Evolutionary conservation across 768 basidiomycete genomes (phyloP), one percentile per base, ranked within the genome.

Genomic region (Tephrocybe sp.): DNA sequence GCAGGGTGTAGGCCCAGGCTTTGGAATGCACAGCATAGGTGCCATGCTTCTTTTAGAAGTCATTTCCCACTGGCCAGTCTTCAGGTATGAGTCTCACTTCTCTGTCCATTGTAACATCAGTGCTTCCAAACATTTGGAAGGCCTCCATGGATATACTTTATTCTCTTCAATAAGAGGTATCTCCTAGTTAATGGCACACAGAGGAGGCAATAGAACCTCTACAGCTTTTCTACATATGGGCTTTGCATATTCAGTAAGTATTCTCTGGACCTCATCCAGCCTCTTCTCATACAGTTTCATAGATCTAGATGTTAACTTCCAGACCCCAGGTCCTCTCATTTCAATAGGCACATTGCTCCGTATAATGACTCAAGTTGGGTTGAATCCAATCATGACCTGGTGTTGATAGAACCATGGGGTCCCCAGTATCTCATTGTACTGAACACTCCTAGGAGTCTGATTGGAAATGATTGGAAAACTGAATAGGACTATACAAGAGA

Each of bases 181-280:
- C 0, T 46, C 37, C 48, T 78, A 73, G 51, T 78, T 78, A 2
- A 78, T 69, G 0, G 50, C 69, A 1, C 68, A 21, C 2, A 74
- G 43, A 0, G 73, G 75, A 0, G 77, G 76, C 5, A 74, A 45
- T n/a, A n/a, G n/a, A n/a, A n/a, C n/a, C n/a, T n/a, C n/a, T n/a
- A n/a, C n/a, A n/a, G n/a, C n/a, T n/a, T 55, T 49, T 37, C 58
- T 61, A 38, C 65, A 73, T 0, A 67, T 36, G 0, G 62, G 61
- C 17, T 40, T 21, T 0, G 68, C 62, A 48, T 71, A 64, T 18
- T 60, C 38, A 0, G 43, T 23, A 1, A 73, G 42, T 14, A 59
- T 39, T 17, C 57, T 4, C 0, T 62, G 40, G 3, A 51, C 51
- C 7, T 43, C 8, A 0, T n/a, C n/a, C n/a, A n/a, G n/a, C n/a